Evolutionary conservation across 2,329 filamentous ascomycete species (phyloP).

Genomic region (Calonectria honghensis): DNA sequence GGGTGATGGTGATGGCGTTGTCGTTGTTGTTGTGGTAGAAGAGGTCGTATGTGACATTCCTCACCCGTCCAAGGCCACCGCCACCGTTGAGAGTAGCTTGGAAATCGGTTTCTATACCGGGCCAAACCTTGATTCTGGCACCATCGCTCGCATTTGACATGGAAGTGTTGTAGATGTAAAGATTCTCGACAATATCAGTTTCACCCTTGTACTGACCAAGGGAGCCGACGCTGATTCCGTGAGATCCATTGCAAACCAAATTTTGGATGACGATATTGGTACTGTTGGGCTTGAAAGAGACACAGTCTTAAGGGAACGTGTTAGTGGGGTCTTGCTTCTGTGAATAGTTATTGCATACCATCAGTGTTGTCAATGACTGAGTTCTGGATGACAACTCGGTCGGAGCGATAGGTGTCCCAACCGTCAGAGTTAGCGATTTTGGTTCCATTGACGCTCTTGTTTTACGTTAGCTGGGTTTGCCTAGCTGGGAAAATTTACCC

Average conservation of each 20-base stretch:
- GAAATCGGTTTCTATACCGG: conserved; percentile 64
- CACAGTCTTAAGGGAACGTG: conserved; percentile 70
- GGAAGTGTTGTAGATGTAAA: conserved; percentile 78
- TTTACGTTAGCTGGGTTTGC: not conserved
- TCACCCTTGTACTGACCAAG: conserved; percentile 79
- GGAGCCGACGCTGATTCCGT: conserved; percentile 84
- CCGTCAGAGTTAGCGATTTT: conserved; percentile 75
- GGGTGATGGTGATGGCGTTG: conserved; percentile 56
- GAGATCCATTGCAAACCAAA: conserved; percentile 80
- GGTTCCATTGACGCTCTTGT: conserved; percentile 48
- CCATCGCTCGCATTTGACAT: conserved; percentile 78
- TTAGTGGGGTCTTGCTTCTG: not conserved
- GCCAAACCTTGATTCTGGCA: conserved; percentile 85
- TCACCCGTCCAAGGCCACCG: conserved; percentile 71
- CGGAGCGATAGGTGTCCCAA: conserved; percentile 78
- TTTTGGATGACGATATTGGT: conserved; percentile 82
- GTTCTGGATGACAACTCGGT: conserved; percentile 79
- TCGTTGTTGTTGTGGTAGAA: conserved; percentile 78
- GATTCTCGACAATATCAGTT: conserved; percentile 80
- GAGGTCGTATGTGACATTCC: conserved; percentile 80
- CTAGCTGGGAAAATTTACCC: not conserved
- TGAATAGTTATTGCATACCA: conserved; percentile 29
- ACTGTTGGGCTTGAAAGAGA: conserved; percentile 84
- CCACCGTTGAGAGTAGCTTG: conserved; percentile 75
- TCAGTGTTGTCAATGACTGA: conserved; percentile 68